Conservation (phyloP, 768 basidiomycete species). For the Heimioporus sp. region DNA sequence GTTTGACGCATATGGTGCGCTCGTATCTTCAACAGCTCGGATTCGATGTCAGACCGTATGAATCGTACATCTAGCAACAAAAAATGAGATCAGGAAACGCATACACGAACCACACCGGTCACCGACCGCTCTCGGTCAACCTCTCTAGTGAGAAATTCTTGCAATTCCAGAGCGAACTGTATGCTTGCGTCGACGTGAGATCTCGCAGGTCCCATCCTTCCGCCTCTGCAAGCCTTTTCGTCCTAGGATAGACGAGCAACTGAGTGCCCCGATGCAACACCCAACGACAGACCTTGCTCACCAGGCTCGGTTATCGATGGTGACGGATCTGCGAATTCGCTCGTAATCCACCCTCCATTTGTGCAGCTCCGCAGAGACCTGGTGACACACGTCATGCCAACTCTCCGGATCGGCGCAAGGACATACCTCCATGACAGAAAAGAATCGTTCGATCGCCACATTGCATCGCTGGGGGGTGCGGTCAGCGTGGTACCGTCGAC, state of each 20-base stretch:
- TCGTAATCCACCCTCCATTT: conserved; percentile 28
- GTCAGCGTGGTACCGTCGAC: no score
- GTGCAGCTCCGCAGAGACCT: conserved; percentile 24
- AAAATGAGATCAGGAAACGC: no score
- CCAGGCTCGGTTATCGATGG: conserved; percentile 15
- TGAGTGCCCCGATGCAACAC: no score
- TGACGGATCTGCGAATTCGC: not conserved
- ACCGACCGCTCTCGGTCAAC: conserved; percentile 38
- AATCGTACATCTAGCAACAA: conserved; percentile 15
- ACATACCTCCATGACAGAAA: no score
- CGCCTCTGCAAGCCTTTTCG: conserved; percentile 28
- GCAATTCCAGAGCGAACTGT: conserved; percentile 35
- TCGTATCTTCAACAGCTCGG: conserved; percentile 26
- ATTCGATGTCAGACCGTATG: conserved; percentile 22
- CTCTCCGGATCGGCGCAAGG: no score
- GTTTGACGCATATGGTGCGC: conserved; percentile 27
- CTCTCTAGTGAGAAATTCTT: conserved; percentile 41
- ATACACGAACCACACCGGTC: not conserved
- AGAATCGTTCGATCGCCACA: no score
- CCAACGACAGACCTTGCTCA: not conserved
- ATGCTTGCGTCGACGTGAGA: conserved; percentile 40
- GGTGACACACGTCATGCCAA: not conserved
- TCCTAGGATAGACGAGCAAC: conserved; percentile 27
- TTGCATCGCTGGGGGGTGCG: no score
- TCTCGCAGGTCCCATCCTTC: conserved; percentile 45